Base-by-base conservation (phyloP, 2,329 filamentous ascomycete species). In the Hymenoscyphus fructigenus region DNA sequence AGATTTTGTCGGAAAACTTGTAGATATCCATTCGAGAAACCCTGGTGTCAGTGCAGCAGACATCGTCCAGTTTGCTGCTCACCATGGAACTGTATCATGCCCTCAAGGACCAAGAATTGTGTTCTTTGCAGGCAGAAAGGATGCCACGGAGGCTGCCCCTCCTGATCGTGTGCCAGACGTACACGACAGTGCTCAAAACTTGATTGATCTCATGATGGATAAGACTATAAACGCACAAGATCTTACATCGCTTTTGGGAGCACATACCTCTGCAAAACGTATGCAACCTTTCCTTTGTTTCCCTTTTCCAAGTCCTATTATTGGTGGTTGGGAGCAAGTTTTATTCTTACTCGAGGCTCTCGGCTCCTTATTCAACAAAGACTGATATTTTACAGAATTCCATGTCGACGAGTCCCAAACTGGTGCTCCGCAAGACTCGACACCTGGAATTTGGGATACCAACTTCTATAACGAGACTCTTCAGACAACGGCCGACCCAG, bases 161-260 rank as follows among this genome's bases (percentile, higher is more conserved):
- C 73, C 75, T 2, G 80, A 79, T 5, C 77, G 80, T 41, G 78
- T 86, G 7, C 83, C 84, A 0, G 71, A 76, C 36, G 76, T 78
- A 74, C 34, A 50, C 66, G 15, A 63, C 66, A 75, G 74, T 9
- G 74, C 26, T 56, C 60, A 55, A 28, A 61, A 55, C 29, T 29
- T 61, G 28, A 56, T 61, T 10, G 23, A 56, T 38, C 20, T 61
- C 1, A 32, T 61, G 23, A 61, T 61, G 60, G 60, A 61, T 29
- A 61, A 61, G 20, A 61, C 60, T 2, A 61, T 61, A 2, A 61
- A 61, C n/a, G 60, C 82, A 1, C 73, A 75, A 32, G 84, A 84
- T 61, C 78, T 86, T 3, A 80, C 82, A 1, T 83, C 84, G 1
- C 79, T 87, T 1, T 69, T 86, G 2, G 84, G 85, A 61, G 83